These are phyloP conservation scores for Pseudocercospora cruenta DNA, from an alignment of 2,329 filamentous ascomycete genomes.

Conservation along the genomic window DNA sequence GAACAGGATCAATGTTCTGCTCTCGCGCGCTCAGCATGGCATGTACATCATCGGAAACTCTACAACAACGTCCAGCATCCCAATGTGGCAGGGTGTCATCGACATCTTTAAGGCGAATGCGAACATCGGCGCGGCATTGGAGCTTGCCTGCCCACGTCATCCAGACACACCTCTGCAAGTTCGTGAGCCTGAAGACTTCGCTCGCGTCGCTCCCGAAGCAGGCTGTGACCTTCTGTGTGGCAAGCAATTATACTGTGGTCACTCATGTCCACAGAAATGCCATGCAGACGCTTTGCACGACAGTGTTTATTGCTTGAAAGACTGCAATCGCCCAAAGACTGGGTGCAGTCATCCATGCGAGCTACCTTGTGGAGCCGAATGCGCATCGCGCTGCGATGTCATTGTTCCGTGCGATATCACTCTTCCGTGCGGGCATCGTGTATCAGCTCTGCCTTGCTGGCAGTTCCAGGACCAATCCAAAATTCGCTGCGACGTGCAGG, in stretches of 20 bases:
- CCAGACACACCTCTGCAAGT: conserved; percentile 55
- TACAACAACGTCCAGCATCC: conserved; percentile 58
- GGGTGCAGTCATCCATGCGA: conserved; percentile 50
- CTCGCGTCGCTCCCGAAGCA: conserved; percentile 60
- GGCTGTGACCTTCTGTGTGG: conserved; percentile 60
- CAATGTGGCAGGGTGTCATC: conserved; percentile 67
- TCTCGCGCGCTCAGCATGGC: conserved; percentile 69
- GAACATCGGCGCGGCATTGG: conserved; percentile 56
- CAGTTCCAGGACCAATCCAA: conserved; percentile 46
- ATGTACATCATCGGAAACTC: conserved; percentile 68
- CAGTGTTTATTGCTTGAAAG: conserved; percentile 46
- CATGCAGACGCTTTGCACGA: conserved; percentile 50
- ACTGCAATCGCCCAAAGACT: conserved; percentile 42
- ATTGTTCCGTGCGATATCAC: conserved; percentile 34
- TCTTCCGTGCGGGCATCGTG: conserved; percentile 38
- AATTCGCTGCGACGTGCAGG: conserved; percentile 54
- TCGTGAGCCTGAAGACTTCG: conserved; percentile 61
- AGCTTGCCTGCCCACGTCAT: conserved; percentile 66
- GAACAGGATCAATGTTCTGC: conserved; percentile 71
- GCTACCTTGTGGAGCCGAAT: conserved; percentile 46
- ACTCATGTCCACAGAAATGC: conserved; percentile 50
- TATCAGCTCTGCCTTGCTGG: conserved; percentile 32
- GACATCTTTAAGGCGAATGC: conserved; percentile 51
- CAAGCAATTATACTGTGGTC: conserved; percentile 49
- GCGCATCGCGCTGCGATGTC: conserved; percentile 42